A percentile compares a stretch with the other conserved stretches of the same genome.
phyloP scores from a whole-genome alignment of 164 flowering plant genomes.

The Magnolia officinalis region DNA sequence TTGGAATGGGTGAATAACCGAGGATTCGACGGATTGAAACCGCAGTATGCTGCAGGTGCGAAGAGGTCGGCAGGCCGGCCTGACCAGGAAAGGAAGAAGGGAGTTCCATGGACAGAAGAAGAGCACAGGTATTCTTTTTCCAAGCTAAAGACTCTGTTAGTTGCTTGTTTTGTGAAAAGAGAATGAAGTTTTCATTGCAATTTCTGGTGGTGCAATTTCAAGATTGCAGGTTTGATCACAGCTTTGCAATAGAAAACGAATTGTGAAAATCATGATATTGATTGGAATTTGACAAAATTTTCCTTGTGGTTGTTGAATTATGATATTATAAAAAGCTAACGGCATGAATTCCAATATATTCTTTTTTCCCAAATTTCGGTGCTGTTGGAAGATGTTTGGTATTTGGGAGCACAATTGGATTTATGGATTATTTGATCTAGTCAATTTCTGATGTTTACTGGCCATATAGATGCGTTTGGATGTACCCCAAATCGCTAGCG shows the following conservation, averaged over 20 bases:
- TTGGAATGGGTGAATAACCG: conserved; percentile 44
- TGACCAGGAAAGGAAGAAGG: conserved; percentile 78
- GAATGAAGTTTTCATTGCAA: not conserved
- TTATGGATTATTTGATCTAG: no score
- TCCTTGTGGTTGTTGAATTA: not conserved
- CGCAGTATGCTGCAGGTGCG: conserved; percentile 37
- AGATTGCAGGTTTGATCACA: no score
- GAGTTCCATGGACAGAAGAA: conserved; percentile 82
- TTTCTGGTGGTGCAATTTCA: no score
- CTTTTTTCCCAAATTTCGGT: not conserved
- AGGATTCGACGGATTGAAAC: conserved; percentile 31
- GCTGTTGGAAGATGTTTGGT: not conserved
- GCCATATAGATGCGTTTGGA: not conserved
- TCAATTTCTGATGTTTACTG: not conserved
- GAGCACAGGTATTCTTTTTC: conserved; percentile 58
- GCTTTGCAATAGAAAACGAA: not conserved
- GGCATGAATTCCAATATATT: not conserved
- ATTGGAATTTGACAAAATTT: not conserved
- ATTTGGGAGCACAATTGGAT: no score
- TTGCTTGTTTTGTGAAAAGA: not conserved
- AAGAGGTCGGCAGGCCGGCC: conserved; percentile 24
- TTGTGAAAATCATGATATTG: not conserved
- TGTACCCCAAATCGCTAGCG: not conserved
- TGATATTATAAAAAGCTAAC: not conserved
- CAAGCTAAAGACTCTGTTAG: not conserved